Conservation (phyloP, 2,329 filamentous ascomycete genomes). For the Fusarium sp. region DNA sequence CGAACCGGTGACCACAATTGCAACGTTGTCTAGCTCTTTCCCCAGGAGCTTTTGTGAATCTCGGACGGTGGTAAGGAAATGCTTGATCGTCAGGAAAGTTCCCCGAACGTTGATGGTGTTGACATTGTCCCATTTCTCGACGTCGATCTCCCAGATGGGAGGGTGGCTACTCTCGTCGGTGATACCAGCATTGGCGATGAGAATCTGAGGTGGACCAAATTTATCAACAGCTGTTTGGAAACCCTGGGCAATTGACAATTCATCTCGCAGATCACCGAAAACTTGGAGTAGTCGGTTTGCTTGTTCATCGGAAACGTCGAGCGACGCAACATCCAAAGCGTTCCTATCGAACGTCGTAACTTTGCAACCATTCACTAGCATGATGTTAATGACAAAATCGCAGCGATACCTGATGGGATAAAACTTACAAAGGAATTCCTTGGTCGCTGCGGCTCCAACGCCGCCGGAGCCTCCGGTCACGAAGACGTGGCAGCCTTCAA, state of each 20-base stretch:
- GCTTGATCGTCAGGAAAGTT: constrained; percentile 10
- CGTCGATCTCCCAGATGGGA: not conserved
- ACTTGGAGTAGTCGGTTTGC: not conserved
- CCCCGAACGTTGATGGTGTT: not conserved
- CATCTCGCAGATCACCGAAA: not conserved
- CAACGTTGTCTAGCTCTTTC: not conserved
- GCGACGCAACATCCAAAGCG: rapidly evolving
- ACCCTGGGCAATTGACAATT: not conserved
- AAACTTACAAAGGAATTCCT: not conserved
- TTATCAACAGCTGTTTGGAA: not conserved
- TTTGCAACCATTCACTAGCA: not conserved
- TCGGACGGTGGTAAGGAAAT: not conserved
- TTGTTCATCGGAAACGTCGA: not conserved
- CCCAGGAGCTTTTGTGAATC: rapidly evolving
- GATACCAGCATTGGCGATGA: not conserved
- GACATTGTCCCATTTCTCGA: not conserved
- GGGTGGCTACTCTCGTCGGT: constrained; percentile 4
- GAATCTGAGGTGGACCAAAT: not conserved
- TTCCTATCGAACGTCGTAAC: not conserved
- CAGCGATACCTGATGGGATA: rapidly evolving
- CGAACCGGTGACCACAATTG: not conserved
- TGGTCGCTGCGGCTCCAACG: not conserved
- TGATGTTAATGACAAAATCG: not conserved
- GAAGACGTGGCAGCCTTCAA: constrained; percentile 1
- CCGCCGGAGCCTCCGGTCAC: not conserved